phyloP scores from a whole-genome alignment of 2,329 filamentous ascomycete genomes.

The Colletotrichum spaethianum region DNA sequence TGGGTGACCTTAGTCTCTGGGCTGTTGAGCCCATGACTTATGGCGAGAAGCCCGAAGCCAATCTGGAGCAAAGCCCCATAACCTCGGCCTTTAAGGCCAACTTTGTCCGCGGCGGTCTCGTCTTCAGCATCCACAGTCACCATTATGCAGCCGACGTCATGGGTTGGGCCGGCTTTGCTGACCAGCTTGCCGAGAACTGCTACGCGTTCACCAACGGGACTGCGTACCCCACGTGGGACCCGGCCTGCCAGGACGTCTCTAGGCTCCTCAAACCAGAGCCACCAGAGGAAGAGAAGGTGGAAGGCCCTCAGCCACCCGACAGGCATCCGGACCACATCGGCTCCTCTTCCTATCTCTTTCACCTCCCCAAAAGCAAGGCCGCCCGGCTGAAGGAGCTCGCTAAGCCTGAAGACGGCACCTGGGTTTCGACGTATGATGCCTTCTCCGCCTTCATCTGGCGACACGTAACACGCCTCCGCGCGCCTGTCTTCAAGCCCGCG shows the following conservation, averaged over 20 bases:
- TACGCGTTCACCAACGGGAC: conserved; percentile 49
- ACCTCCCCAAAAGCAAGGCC: conserved; percentile 60
- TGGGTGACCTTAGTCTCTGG: conserved; percentile 53
- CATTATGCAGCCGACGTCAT: conserved; percentile 60
- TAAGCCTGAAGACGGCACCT: conserved; percentile 50
- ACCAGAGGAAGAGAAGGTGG: conserved; percentile 48
- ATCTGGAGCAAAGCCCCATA: conserved; percentile 51
- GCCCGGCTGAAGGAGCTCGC: conserved; percentile 56
- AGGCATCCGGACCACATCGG: conserved; percentile 49
- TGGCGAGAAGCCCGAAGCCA: conserved; percentile 56
- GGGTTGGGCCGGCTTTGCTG: conserved; percentile 55
- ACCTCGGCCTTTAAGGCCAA: conserved; percentile 57
- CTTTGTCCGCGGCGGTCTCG: conserved; percentile 57
- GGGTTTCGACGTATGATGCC: conserved; percentile 64
- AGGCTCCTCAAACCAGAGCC: conserved; percentile 49
- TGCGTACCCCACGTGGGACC: conserved; percentile 53
- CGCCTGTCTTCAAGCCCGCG: conserved; percentile 51
- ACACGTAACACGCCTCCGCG: conserved; percentile 52
- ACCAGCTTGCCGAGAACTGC: conserved; percentile 61
- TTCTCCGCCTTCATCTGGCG: conserved; percentile 60
- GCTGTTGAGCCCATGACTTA: conserved; percentile 55
- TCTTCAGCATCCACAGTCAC: conserved; percentile 59
- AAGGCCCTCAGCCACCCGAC: conserved; percentile 47
- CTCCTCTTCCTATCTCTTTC: conserved; percentile 53
- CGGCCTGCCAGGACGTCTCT: conserved; percentile 52